These are phyloP conservation scores for Aristolochia fimbriata DNA, from an alignment of 164 flowering plant species.

Conservation along the genomic window DNA sequence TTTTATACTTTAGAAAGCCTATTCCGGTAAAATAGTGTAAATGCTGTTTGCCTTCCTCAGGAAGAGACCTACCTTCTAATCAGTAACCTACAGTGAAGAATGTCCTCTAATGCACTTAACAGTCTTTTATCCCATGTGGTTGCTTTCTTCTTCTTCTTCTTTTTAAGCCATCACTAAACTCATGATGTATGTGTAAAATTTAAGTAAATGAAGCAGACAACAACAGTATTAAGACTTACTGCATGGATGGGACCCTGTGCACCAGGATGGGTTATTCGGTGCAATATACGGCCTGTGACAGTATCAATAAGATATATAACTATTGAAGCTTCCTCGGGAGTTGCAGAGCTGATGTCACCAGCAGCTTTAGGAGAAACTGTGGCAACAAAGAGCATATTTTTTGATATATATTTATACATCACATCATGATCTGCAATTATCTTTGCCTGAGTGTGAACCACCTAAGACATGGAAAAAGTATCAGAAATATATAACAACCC, in stretches of 20 bases:
- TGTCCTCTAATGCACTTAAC: too few species aligned
- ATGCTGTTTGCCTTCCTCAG: too few species aligned
- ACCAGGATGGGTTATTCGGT: slow-evolving; percentile 25
- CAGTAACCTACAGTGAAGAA: too few species aligned
- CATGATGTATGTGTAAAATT: background rate
- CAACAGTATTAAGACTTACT: slow-evolving; percentile 36
- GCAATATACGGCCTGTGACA: slow-evolving; percentile 28
- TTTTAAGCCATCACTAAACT: background rate
- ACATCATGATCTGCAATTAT: slow-evolving; percentile 67
- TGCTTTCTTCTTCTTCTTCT: background rate
- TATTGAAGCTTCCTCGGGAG: slow-evolving; percentile 83
- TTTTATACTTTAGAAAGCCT: too few species aligned
- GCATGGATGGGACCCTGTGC: slow-evolving; percentile 90
- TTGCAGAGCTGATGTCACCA: slow-evolving; percentile 66
- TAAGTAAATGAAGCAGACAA: background rate
- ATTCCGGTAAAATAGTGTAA: too few species aligned
- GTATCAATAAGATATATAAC: slow-evolving; percentile 27
- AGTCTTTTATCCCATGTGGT: too few species aligned
- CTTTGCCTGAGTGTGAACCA: slow-evolving; percentile 95
- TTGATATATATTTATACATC: slow-evolving; percentile 82
- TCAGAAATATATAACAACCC: background rate
- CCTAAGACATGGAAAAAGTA: slow-evolving; percentile 29
- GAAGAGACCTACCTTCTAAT: too few species aligned
- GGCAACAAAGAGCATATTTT: slow-evolving; percentile 78
- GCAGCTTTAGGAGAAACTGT: slow-evolving; percentile 84